These are phyloP conservation scores for Miscanthus lutarioriparius DNA, from an alignment of 176 grass and related monocot genomes.

Conservation along the genomic window DNA sequence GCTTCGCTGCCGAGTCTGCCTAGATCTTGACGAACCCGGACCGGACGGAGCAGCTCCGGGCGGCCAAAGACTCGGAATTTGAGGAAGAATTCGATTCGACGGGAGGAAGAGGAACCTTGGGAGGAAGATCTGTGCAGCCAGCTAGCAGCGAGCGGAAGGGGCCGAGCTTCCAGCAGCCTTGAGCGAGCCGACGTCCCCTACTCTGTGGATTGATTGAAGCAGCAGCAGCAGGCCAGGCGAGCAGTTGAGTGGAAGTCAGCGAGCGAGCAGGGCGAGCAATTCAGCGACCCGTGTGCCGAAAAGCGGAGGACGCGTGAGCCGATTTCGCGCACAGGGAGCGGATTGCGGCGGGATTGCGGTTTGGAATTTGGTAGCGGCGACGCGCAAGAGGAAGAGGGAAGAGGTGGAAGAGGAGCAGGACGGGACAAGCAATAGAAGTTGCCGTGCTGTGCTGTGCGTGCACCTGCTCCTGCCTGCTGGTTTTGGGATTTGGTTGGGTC, in stretches of 20 bases:
- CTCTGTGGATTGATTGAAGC: background rate
- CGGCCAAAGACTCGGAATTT: background rate
- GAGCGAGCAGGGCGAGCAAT: background rate
- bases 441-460: background rate
- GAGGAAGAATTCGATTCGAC: background rate
- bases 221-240: background rate
- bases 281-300: background rate
- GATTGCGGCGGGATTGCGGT: slow-evolving; percentile 14
- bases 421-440: slow-evolving; percentile 32
- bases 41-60: background rate
- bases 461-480: background rate
- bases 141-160: background rate
- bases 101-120: background rate
- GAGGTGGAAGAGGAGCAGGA: too few species aligned
- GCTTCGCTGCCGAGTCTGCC: too few species aligned
- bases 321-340: slow-evolving; percentile 17
- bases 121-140: background rate
- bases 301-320: background rate
- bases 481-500: slow-evolving; percentile 2
- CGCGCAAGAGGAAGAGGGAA: background rate
- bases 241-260: background rate
- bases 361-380: background rate
- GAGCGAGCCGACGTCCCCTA: background rate
- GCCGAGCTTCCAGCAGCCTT: background rate
- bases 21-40: background rate